These are phyloP conservation scores for Trichomonas vaginalis DNA, from an alignment of 208 protist species.

Conservation along the genomic window DNA sequence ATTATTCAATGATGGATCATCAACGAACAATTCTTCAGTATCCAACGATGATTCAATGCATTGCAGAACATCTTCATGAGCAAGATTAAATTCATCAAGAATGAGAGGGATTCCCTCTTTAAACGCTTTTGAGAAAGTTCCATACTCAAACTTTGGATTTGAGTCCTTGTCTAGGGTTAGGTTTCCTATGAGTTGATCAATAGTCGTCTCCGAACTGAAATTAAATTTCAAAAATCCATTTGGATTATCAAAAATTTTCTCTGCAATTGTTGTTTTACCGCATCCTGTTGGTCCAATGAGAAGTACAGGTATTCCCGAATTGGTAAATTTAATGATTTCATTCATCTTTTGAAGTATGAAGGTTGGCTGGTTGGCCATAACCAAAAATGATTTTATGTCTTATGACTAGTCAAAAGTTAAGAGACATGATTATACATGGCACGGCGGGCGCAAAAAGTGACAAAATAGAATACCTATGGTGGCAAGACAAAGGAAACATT, in stretches of 20 bases:
- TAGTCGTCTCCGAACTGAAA: not conserved
- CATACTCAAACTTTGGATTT: not conserved
- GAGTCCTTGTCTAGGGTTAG: not conserved
- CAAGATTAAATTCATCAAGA: conserved; percentile 19
- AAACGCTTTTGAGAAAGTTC: not conserved
- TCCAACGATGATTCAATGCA: conserved; percentile 22
- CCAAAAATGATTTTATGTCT: no score
- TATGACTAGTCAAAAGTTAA: no score
- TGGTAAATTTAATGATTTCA: not conserved
- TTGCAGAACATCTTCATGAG: not conserved
- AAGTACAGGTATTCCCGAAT: not conserved
- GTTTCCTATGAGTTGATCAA: conserved; percentile 2
- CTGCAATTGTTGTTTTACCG: not conserved
- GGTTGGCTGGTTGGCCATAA: no score
- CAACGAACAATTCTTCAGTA: not conserved
- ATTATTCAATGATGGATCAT: not conserved
- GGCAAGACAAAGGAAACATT: no score
- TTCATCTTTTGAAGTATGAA: no score
- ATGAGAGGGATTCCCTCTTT: not conserved
- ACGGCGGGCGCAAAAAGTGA: no score
- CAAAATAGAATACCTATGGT: no score
- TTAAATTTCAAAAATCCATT: no score
- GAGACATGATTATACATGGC: no score
- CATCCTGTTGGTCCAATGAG: not conserved
- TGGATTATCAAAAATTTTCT: not conserved